phyloP scores from a whole-genome alignment of 345 rosid species.

The Populus pruinosa region DNA sequence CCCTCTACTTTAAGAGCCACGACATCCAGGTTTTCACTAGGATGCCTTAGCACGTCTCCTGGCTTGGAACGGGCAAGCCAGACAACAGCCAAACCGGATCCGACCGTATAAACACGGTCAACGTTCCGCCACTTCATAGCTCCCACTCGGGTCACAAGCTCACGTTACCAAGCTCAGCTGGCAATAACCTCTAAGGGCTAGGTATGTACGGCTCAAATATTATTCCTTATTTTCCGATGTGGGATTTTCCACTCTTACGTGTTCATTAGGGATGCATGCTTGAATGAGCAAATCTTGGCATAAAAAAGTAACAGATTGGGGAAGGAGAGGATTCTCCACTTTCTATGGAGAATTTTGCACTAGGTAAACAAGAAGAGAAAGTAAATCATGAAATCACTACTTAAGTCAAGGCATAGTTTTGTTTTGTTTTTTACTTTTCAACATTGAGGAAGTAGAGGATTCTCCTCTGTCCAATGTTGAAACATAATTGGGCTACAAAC shows the following conservation, averaged over 20 bases:
- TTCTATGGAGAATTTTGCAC: not conserved
- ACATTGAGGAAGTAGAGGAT: too few species aligned
- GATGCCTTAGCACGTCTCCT: slow-evolving; percentile 7
- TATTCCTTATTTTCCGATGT: not conserved
- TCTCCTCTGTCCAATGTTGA: too few species aligned
- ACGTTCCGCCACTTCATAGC: slow-evolving; percentile 1
- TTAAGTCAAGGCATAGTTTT: too few species aligned
- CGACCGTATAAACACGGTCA: rapidly evolving
- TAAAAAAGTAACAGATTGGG: too few species aligned
- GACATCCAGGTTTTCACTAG: slow-evolving; percentile 3
- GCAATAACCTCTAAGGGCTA: rapidly evolving
- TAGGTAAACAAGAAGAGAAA: not conserved
- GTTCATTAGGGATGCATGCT: too few species aligned
- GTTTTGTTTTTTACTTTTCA: too few species aligned
- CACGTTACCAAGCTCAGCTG: slow-evolving; percentile 12
- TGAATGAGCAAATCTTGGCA: too few species aligned
- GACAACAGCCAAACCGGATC: not conserved
- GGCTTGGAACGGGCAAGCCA: slow-evolving; percentile 32
- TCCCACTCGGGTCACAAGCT: slow-evolving; percentile 33
- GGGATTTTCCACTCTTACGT: not conserved
- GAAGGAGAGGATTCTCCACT: not conserved
- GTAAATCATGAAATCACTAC: not conserved
- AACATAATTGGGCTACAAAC: too few species aligned
- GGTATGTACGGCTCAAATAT: rapidly evolving
- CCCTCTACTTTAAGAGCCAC: slow-evolving; percentile 22